Evolutionary conservation across 768 basidiomycete genomes (phyloP).

Genomic region (Thelephora aurantiotincta): DNA sequence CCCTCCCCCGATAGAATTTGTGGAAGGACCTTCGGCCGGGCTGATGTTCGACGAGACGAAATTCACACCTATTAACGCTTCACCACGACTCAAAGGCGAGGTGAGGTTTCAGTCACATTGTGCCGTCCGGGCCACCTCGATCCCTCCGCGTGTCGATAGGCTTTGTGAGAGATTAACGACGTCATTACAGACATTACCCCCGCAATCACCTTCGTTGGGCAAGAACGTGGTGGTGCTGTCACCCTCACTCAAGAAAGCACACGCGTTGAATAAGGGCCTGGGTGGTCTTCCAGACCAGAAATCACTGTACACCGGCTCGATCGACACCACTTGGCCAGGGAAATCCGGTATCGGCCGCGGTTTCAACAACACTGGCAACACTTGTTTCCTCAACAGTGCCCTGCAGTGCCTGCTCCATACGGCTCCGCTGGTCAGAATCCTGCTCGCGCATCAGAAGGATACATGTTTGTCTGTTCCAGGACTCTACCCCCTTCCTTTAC

Average conservation of each 20-base stretch:
- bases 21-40: slow-evolving; percentile 75
- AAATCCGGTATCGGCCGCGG: slow-evolving; percentile 39
- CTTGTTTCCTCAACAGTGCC: slow-evolving; percentile 92
- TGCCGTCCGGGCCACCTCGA: neutral
- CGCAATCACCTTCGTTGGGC: slow-evolving; percentile 12
- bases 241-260: slow-evolving; percentile 9
- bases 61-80: slow-evolving; percentile 70
- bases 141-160: too few species aligned
- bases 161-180: neutral
- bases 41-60: slow-evolving; percentile 57
- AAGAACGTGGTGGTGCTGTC: neutral
- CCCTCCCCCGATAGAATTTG: slow-evolving; percentile 69
- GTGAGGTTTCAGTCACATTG: slow-evolving; percentile 22
- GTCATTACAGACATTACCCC: slow-evolving; percentile 10
- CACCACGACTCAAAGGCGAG: slow-evolving; percentile 38
- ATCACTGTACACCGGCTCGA: slow-evolving; percentile 34
- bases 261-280: neutral
- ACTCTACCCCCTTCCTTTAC: neutral
- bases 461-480: slow-evolving; percentile 37
- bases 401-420: slow-evolving; percentile 91
- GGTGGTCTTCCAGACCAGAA: slow-evolving; percentile 16
- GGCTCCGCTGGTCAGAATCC: slow-evolving; percentile 61
- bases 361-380: slow-evolving; percentile 79
- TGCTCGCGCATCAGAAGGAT: slow-evolving; percentile 35
- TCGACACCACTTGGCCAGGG: slow-evolving; percentile 53